Conservation (phyloP, 306 rosid species). For the Malus orientalis region DNA sequence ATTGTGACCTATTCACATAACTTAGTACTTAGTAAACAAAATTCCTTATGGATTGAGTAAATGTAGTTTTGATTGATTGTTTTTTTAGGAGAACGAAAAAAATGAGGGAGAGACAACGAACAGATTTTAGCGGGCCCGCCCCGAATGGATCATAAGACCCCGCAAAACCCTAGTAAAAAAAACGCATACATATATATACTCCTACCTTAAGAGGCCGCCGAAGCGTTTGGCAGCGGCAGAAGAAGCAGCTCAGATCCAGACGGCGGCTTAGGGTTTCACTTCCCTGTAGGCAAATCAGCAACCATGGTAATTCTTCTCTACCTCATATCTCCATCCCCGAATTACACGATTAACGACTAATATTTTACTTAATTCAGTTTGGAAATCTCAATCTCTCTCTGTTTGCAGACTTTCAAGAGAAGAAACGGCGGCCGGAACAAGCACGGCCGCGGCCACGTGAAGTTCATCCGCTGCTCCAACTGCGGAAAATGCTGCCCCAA, state of each 20-base stretch:
- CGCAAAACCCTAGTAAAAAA: background rate
- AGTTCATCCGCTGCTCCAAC: slow-evolving; percentile 89
- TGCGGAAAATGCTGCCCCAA: slow-evolving; percentile 98
- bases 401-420: slow-evolving; percentile 76
- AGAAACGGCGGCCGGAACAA: slow-evolving; percentile 96
- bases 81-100: background rate
- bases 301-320: background rate
- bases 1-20: no score
- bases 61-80: no score
- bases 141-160: background rate
- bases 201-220: background rate
- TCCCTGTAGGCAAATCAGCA: background rate
- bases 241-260: background rate
- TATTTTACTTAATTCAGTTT: no score
- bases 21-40: no score
- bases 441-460: slow-evolving; percentile 92
- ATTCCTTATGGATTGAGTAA: no score
- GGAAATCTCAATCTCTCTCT: background rate
- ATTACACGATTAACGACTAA: background rate
- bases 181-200: background rate
- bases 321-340: background rate
- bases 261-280: slow-evolving; percentile 4
- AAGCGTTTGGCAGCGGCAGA: background rate
- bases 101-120: background rate
- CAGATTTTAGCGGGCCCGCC: background rate